phyloP scores from a whole-genome alignment of 192 early-diverging fungal genomes.

The Backusella morwellensis region DNA sequence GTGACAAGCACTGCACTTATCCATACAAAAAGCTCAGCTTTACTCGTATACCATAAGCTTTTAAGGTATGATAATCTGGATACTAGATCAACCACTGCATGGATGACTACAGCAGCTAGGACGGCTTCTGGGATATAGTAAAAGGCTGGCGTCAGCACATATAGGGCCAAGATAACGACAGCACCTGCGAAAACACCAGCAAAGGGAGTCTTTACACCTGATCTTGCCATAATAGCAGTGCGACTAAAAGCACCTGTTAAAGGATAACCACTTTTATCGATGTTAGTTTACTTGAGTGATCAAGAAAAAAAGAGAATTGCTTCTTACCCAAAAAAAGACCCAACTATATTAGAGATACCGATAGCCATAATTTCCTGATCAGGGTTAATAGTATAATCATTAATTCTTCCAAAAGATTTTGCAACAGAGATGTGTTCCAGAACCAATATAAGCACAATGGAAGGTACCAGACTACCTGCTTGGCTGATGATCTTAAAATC shows the following conservation, averaged over 20 bases:
- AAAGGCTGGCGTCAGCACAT: slow-evolving; percentile 75
- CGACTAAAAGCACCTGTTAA: slow-evolving; percentile 93
- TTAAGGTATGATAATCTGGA: slow-evolving; percentile 51
- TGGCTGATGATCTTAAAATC: slow-evolving; percentile 29
- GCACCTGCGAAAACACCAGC: slow-evolving; percentile 71
- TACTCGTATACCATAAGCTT: slow-evolving; percentile 51
- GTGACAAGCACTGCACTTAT: slow-evolving; percentile 53
- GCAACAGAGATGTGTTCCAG: slow-evolving; percentile 89
- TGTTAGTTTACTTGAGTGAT: not conserved
- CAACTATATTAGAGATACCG: slow-evolving; percentile 78
- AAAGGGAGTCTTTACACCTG: slow-evolving; percentile 77
- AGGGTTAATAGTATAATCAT: slow-evolving; percentile 73
- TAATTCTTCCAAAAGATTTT: slow-evolving; percentile 84
- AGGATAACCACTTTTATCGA: slow-evolving; percentile 67
- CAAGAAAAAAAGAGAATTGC: not conserved
- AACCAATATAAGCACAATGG: slow-evolving; percentile 71
- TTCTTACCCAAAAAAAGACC: slow-evolving; percentile 72
- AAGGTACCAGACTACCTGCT: slow-evolving; percentile 52
- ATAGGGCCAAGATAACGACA: slow-evolving; percentile 76
- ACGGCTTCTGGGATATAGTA: slow-evolving; percentile 78
- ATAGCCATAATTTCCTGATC: slow-evolving; percentile 92
- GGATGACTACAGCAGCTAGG: slow-evolving; percentile 78
- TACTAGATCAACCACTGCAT: slow-evolving; percentile 72
- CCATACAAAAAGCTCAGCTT: slow-evolving; percentile 52
- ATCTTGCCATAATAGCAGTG: slow-evolving; percentile 79